Percentiles rank a stretch among this genome's conserved stretches.
Conservation (phyloP, 352 stramenopile genomes). For the Globisporangium paroecandrum region DNA sequence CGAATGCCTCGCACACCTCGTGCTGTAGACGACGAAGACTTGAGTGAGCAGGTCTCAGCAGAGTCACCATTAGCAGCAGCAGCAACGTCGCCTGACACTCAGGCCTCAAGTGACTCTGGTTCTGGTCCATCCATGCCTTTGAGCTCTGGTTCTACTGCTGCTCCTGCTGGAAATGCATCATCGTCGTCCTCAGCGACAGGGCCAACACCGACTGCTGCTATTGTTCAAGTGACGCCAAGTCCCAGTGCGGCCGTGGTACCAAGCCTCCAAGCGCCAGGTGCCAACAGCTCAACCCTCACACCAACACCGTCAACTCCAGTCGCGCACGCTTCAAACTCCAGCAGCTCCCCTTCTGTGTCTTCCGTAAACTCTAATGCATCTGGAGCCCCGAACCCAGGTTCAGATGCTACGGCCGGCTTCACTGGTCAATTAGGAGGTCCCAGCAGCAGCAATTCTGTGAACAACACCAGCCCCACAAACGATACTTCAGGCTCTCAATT, state of each 20-base stretch:
- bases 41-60: not conserved
- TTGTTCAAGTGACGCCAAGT: not conserved
- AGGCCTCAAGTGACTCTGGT: not conserved
- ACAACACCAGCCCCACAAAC: not conserved
- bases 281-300: not conserved
- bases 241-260: not conserved
- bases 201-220: not conserved
- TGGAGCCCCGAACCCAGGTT: not conserved
- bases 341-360: not conserved
- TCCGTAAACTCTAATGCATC: not conserved
- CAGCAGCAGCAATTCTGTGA: not conserved
- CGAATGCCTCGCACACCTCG: not conserved
- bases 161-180: not conserved
- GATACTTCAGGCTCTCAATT: not conserved
- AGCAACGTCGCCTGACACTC: not conserved
- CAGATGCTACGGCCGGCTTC: not conserved
- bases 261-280: not conserved
- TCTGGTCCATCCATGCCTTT: not conserved
- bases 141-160: not conserved
- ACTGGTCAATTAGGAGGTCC: not conserved
- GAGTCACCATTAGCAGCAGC: not conserved
- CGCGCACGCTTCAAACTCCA: not conserved
- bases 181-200: not conserved
- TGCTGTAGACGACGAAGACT: not conserved
- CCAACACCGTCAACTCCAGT: not conserved